Percentiles rank a stretch among this genome's conserved stretches.
These are phyloP conservation scores for Lojkania enalia DNA, from an alignment of 2,329 filamentous ascomycete genomes.

Conservation along the genomic window DNA sequence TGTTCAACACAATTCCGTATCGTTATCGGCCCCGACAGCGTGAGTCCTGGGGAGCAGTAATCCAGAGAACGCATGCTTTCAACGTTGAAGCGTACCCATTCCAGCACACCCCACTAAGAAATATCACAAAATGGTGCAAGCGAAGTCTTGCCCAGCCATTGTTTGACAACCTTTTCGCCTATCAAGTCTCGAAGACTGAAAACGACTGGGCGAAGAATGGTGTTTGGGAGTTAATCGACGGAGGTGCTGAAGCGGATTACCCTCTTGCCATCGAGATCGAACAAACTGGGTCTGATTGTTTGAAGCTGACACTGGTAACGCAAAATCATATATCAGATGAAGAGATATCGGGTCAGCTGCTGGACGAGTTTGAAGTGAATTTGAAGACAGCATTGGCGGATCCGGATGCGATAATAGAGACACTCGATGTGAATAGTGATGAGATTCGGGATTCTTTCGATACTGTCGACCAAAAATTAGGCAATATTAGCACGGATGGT, in stretches of 20 bases:
- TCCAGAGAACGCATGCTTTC: conserved; percentile 69
- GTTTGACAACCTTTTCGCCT: conserved; percentile 84
- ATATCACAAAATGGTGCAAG: conserved; percentile 78
- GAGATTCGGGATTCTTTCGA: not conserved
- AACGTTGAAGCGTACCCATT: conserved; percentile 69
- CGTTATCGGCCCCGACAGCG: conserved; percentile 51
- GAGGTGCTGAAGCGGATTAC: conserved; percentile 62
- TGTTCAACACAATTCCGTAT: conserved; percentile 90
- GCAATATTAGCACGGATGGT: not conserved
- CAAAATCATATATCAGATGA: conserved; percentile 51
- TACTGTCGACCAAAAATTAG: not conserved
- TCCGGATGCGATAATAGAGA: conserved; percentile 26
- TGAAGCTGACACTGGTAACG: conserved; percentile 64
- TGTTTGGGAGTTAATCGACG: conserved; percentile 59
- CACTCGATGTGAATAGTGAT: conserved; percentile 12
- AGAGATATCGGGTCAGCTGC: conserved; percentile 42
- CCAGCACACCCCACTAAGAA: conserved; percentile 77
- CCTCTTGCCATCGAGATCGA: conserved; percentile 77
- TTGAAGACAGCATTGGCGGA: conserved; percentile 44
- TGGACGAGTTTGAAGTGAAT: conserved; percentile 49
- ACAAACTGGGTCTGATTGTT: conserved; percentile 50
- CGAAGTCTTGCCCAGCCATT: conserved; percentile 53
- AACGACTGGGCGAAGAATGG: conserved; percentile 27
- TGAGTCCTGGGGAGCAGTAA: conserved; percentile 62
- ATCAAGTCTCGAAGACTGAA: conserved; percentile 58